Conservation (phyloP, 1,139 yeast species). For the Blastobotrys elegans region DNA sequence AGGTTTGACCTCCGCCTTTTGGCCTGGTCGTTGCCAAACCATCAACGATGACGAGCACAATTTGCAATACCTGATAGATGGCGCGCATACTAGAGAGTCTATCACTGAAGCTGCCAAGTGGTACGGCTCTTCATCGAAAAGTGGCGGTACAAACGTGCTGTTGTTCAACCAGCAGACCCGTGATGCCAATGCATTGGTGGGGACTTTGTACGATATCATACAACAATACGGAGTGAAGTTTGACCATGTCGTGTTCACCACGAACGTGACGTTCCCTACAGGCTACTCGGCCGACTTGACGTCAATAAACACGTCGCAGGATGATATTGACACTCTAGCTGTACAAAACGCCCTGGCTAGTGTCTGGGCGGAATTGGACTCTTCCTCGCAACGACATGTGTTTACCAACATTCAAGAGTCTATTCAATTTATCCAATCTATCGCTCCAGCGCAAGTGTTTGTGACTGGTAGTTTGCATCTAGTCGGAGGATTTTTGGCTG, state of each 20-base stretch:
- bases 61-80: slow-evolving; percentile 80
- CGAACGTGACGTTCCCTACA: slow-evolving; percentile 85
- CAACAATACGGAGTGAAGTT: slow-evolving; percentile 39
- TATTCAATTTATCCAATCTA: slow-evolving; percentile 46
- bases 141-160: slow-evolving; percentile 40
- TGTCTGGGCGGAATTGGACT: slow-evolving; percentile 57
- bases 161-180: slow-evolving; percentile 93
- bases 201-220: slow-evolving; percentile 46
- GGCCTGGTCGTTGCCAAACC: slow-evolving; percentile 96
- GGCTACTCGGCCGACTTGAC: slow-evolving; percentile 86
- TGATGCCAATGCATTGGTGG: slow-evolving; percentile 66
- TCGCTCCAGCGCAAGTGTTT: slow-evolving; percentile 56
- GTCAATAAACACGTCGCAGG: slow-evolving; percentile 76
- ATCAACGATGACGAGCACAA: slow-evolving; percentile 44
- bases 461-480: slow-evolving; percentile 93
- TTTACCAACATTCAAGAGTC: slow-evolving; percentile 75
- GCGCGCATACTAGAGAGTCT: slow-evolving; percentile 93
- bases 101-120: slow-evolving; percentile 74
- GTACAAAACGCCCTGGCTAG: slow-evolving; percentile 77
- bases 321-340: slow-evolving; percentile 65
- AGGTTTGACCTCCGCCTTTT: slow-evolving; percentile 66
- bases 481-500: slow-evolving; percentile 90
- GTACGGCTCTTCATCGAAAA: slow-evolving; percentile 44
- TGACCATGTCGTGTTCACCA: slow-evolving; percentile 77
- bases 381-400: slow-evolving; percentile 48